Evolutionary conservation across 164 flowering plant species (phyloP).

Genomic region (Tinospora cordifolia): DNA sequence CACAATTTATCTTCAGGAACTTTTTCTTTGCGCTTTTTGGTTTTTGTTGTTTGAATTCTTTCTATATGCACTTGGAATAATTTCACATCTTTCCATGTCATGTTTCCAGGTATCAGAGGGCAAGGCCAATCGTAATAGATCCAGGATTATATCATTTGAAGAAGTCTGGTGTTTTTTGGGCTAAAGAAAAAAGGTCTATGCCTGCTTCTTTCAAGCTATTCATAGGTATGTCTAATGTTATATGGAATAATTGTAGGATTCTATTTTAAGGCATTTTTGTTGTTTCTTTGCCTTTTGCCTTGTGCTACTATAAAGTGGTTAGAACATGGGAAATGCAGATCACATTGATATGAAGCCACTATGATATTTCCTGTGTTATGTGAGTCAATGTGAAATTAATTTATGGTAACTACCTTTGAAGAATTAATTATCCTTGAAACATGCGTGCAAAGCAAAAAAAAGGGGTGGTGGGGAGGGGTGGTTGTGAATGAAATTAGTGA

Average conservation of each 20-base stretch:
- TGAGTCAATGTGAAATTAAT: background rate
- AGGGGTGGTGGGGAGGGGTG: too few relatives aligned
- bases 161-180: slow-evolving; percentile 79
- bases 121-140: slow-evolving; percentile 74
- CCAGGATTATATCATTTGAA: slow-evolving; percentile 70
- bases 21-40: slow-evolving; percentile 1
- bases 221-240: slow-evolving; percentile 3
- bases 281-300: background rate
- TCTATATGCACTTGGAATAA: background rate
- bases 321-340: background rate
- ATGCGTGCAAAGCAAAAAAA: too few relatives aligned
- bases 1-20: background rate
- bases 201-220: slow-evolving; percentile 87
- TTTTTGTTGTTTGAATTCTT: background rate
- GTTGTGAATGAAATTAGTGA: too few relatives aligned
- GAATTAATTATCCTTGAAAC: too few relatives aligned
- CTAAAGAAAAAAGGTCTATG: slow-evolving; percentile 59
- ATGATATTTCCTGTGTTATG: background rate
- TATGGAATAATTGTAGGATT: background rate
- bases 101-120: slow-evolving; percentile 53
- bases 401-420: background rate
- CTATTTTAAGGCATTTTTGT: background rate
- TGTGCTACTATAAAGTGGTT: background rate
- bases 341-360: background rate
- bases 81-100: slow-evolving; percentile 10